phyloP scores from a whole-genome alignment of 371 early-diverging fungal genomes.

The Mortierella sp. region DNA sequence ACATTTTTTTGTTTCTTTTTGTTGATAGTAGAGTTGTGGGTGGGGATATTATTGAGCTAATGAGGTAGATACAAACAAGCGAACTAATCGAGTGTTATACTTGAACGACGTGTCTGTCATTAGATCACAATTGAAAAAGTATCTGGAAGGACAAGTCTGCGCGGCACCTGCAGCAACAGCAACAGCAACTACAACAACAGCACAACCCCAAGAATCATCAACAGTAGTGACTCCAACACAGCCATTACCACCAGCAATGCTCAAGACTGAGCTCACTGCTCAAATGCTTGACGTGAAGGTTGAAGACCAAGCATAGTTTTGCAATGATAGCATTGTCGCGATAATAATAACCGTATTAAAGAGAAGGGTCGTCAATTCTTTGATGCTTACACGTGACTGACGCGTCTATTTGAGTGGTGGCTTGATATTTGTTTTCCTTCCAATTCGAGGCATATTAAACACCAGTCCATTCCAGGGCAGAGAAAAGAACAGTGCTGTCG shows the following conservation, averaged over 20 bases:
- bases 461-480: constrained; percentile 1
- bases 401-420: background rate
- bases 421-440: background rate
- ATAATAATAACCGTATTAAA: background rate
- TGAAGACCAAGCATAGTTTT: background rate
- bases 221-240: background rate
- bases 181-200: background rate
- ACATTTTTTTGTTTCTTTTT: background rate
- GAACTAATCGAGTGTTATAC: background rate
- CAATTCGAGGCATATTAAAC: constrained; percentile 6
- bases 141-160: background rate
- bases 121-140: background rate
- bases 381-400: constrained; percentile 1
- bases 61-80: background rate
- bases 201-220: background rate
- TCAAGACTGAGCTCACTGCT: background rate
- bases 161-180: background rate
- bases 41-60: background rate
- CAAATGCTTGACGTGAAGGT: background rate
- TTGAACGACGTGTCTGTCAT: too few relatives aligned
- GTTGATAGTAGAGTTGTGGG: background rate
- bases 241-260: background rate
- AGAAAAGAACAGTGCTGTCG: background rate
- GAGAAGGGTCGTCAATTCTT: too few relatives aligned
- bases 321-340: background rate